These are phyloP conservation scores for Priceomyces fermenticarens DNA, from an alignment of 805 yeast genomes.

Conservation along the genomic window DNA sequence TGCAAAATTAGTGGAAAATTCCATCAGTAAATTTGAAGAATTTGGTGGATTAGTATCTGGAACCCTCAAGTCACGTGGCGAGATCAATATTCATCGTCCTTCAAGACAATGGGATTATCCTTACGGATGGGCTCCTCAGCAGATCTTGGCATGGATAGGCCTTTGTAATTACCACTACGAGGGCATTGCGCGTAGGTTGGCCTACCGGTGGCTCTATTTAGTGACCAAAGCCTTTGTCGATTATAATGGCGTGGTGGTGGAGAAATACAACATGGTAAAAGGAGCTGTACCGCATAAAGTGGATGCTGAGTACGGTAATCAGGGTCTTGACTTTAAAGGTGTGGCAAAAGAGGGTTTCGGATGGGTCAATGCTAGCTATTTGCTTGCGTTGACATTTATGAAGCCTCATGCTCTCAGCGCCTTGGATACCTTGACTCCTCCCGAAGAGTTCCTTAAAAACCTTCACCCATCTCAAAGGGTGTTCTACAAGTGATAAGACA, in stretches of 20 bases:
- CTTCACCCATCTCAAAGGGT: constrained; percentile 41
- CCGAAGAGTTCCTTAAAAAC: constrained; percentile 55
- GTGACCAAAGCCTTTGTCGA: constrained; percentile 90
- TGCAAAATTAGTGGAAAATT: constrained; percentile 47
- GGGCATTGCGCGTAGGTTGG: constrained; percentile 64
- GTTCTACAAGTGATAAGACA: constrained; percentile 10
- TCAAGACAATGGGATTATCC: constrained; percentile 98
- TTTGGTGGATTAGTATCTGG: constrained; percentile 90
- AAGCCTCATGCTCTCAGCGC: constrained; percentile 69
- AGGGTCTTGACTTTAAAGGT: constrained; percentile 88
- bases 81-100: constrained; percentile 67
- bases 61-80: constrained; percentile 71
- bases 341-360: constrained; percentile 97
- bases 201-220: constrained; percentile 84
- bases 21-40: constrained; percentile 72
- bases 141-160: constrained; percentile 91
- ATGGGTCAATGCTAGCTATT: constrained; percentile 91
- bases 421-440: constrained; percentile 75
- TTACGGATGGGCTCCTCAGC: constrained; percentile 98
- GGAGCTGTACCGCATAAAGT: constrained; percentile 86
- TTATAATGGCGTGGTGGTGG: constrained; percentile 92
- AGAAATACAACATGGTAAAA: constrained; percentile 86
- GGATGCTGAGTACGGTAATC: constrained; percentile 95
- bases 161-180: constrained; percentile 66
- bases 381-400: constrained; percentile 67